Base-by-base conservation (phyloP, 495 filamentous ascomycete genomes). In the Tuber aestivum region DNA sequence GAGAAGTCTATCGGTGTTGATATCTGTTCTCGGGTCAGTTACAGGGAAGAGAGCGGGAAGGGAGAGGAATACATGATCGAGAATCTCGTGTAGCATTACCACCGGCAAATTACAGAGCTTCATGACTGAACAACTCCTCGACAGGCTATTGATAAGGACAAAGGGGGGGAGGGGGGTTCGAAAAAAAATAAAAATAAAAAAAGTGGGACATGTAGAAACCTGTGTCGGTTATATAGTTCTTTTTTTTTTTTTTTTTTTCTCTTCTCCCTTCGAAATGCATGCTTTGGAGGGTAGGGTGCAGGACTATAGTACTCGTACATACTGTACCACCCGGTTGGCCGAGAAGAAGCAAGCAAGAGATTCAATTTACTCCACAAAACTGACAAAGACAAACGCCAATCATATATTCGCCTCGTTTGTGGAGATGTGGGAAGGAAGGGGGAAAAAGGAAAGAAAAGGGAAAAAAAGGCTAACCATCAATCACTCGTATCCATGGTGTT, bases 11-110 rank as follows among this genome's bases (percentile, higher is more conserved):
- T n/a, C 12, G 69, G 61, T 37, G 35, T 23, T 68, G 72, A 35
- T 38, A 74, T n/a, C 61, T 40, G 32, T 18, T 27, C 69, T 37
- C 1, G 38, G 23, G 21, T 37, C 6, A 38, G 37, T 16, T 41
- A 40, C 70, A n/a, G 21, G 23, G 16, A 37, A 73, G 44, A 37
- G 61, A 41, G 50, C 40, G 38, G 69, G 61, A 68, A 48, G 38
- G 23, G 50, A 40, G 35, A n/a, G 44, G n/a, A 69, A 27, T 68
- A 41, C 61, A 41, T 72, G 32, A 42, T 74, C 72, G 35, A 74
- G 37, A 69, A 74, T 69, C 21, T 41, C 35, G 32, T 41, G 35
- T 14, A 69, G n/a, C 35, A 69, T 74, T 41, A 65, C 56, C 56
- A 35, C 56, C 1, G 56, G 56, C 35, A 65, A 16, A 65, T 65